A percentile compares a stretch with the other conserved stretches of the same genome.
Evolutionary conservation across 768 basidiomycete species (phyloP).

Genomic region (Rhizopogon roseolus): DNA sequence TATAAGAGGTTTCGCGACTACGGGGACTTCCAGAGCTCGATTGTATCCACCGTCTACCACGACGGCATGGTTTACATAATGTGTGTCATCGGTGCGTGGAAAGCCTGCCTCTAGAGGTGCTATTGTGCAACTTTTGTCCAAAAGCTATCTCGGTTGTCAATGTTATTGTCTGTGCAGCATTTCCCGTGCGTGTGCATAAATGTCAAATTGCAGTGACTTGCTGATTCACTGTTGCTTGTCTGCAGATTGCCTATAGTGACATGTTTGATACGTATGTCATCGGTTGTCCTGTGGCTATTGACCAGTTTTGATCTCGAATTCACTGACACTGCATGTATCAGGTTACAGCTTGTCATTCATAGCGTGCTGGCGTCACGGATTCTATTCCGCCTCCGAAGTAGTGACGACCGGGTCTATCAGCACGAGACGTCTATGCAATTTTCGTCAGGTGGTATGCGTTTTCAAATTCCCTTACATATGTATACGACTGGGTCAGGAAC

Average conservation of each 20-base stretch:
- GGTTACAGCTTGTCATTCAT: constrained; percentile 20
- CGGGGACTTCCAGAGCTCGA: background rate
- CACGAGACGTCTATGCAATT: background rate
- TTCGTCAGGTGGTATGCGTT: background rate
- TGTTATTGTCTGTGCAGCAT: constrained; percentile 1
- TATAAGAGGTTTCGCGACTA: constrained; percentile 2
- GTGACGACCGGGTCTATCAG: constrained; percentile 1
- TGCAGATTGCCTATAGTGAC: background rate
- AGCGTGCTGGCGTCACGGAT: constrained; percentile 21
- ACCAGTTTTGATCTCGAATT: background rate
- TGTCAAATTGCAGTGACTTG: background rate
- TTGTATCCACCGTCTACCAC: constrained; percentile 9
- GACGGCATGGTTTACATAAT: constrained; percentile 14
- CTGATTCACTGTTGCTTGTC: too few species aligned
- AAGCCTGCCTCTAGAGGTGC: background rate
- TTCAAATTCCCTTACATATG: background rate
- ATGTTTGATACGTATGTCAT: background rate
- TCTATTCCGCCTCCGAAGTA: constrained; percentile 21
- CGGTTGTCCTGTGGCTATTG: background rate
- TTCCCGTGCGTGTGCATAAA: constrained; percentile 6
- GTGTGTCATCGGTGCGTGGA: constrained; percentile 12
- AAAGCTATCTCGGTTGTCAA: constrained; percentile 14
- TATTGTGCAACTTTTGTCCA: background rate
- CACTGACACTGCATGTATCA: background rate
- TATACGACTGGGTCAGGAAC: background rate